Percentiles rank a stretch among this genome's conserved stretches.
Conservation (phyloP, 2,329 filamentous ascomycete genomes). For the Karstenula rhodostoma region DNA sequence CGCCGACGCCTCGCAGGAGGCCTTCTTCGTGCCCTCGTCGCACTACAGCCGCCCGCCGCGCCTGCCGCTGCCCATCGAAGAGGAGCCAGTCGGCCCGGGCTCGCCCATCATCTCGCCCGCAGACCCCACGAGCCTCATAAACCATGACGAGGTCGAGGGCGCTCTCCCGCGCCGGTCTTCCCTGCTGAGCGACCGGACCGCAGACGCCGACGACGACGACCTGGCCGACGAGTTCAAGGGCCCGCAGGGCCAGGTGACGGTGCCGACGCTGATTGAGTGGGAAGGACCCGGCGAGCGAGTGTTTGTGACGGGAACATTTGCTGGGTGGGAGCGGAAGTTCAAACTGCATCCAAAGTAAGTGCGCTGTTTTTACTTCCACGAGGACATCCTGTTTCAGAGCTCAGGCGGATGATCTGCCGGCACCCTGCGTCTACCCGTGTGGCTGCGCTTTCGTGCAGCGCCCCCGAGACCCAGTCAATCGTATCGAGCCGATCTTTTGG, state of each 20-base stretch:
- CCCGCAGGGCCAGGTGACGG: constrained; percentile 74
- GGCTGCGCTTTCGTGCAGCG: constrained; percentile 27
- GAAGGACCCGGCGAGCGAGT: constrained; percentile 82
- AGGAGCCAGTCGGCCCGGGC: constrained; percentile 87
- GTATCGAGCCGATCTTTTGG: constrained; percentile 9
- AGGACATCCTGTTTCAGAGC: constrained; percentile 19
- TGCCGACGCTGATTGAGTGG: constrained; percentile 90
- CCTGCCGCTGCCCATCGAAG: constrained; percentile 90
- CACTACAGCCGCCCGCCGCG: constrained; percentile 77
- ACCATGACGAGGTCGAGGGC: constrained; percentile 56
- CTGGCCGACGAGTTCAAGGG: constrained; percentile 71
- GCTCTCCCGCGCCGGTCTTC: constrained; percentile 64
- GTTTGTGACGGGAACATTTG: constrained; percentile 97
- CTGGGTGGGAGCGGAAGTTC: constrained; percentile 96
- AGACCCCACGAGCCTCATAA: constrained; percentile 62
- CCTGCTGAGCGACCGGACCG: constrained; percentile 63
- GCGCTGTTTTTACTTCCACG: constrained; percentile 16
- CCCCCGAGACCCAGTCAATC: constrained; percentile 32
- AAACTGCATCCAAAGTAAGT: constrained; percentile 85
- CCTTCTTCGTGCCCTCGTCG: constrained; percentile 50
- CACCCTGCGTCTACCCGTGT: constrained; percentile 32
- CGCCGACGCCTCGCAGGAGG: constrained; percentile 39
- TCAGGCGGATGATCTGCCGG: constrained; percentile 15
- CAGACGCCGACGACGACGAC: constrained; percentile 77
- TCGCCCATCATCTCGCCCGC: constrained; percentile 84